phyloP scores from a whole-genome alignment of 257 asterid species.

The Nicotiana otophora region DNA sequence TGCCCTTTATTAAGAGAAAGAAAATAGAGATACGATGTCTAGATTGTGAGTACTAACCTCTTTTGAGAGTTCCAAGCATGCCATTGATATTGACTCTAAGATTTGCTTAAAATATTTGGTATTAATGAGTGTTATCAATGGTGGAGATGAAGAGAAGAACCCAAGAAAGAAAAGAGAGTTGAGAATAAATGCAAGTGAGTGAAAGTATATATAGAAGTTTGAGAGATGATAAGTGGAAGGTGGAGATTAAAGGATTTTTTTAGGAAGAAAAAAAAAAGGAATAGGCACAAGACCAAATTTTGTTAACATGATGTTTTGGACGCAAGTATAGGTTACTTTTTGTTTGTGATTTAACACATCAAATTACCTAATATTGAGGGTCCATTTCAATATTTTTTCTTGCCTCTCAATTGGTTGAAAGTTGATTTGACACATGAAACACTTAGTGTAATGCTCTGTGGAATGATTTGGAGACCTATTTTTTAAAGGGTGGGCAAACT shows the following conservation, averaged over 20 bases:
- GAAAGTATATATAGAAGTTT: conserved; percentile 32
- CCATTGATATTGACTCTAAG: conserved; percentile 38
- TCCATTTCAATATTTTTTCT: neutral
- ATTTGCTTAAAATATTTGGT: conserved; percentile 6
- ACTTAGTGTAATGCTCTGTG: neutral
- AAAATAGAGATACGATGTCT: neutral
- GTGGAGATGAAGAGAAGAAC: too few relatives aligned
- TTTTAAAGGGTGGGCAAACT: too few relatives aligned
- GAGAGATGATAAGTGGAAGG: conserved; percentile 17
- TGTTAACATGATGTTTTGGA: neutral
- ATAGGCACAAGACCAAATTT: neutral
- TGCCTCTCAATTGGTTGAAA: conserved; percentile 17
- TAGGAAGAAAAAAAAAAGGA: neutral
- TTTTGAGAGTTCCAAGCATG: conserved; percentile 45
- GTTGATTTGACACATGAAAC: conserved; percentile 10
- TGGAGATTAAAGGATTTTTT: conserved; percentile 3
- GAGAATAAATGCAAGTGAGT: conserved; percentile 13
- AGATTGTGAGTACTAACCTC: conserved; percentile 33
- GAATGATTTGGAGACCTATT: neutral
- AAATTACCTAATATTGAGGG: conserved; percentile 15
- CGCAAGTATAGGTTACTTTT: neutral
- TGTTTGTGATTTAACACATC: conserved; percentile 1
- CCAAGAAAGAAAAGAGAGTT: neutral
- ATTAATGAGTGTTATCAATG: too few relatives aligned
- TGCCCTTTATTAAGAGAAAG: neutral